Conservation (phyloP, 345 rosid species). For the Brassica incana region DNA sequence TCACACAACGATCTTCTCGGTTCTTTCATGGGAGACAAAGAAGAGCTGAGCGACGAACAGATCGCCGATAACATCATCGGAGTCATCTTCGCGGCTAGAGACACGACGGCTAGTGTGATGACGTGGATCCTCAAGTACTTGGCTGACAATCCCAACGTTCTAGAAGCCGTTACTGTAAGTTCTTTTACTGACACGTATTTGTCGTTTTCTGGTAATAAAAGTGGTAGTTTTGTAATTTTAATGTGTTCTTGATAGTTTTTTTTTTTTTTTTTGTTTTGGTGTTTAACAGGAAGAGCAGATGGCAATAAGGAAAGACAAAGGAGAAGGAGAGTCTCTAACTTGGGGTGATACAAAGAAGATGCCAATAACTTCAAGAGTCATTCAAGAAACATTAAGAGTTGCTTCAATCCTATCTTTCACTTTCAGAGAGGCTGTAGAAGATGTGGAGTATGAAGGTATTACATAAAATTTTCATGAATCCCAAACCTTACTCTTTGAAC, state of each 20-base stretch:
- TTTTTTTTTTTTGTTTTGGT: background rate
- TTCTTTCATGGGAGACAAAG: conserved; percentile 77
- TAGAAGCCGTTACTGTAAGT: conserved; percentile 78
- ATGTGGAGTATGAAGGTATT: conserved; percentile 81
- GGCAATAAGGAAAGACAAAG: conserved; percentile 49
- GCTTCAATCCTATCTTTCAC: conserved; percentile 89
- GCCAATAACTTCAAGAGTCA: conserved; percentile 72
- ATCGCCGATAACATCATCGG: conserved; percentile 90
- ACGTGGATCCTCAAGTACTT: conserved; percentile 91
- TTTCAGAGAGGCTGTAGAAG: conserved; percentile 89
- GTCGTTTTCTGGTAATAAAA: conserved; percentile 17
- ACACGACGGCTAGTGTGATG: conserved; percentile 90
- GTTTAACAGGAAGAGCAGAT: conserved; percentile 70
- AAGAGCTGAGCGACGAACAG: conserved; percentile 71
- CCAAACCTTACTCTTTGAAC: background rate
- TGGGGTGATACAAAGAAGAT: conserved; percentile 80
- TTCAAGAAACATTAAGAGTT: conserved; percentile 81
- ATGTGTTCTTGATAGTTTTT: background rate
- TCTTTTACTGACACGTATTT: conserved; percentile 1
- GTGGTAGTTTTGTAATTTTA: conserved; percentile 29
- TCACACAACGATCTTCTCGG: conserved; percentile 58
- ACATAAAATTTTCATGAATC: background rate
- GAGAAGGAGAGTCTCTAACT: conserved; percentile 45
- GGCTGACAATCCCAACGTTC: conserved; percentile 63
- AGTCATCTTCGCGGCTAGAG: conserved; percentile 86